Percentiles rank a stretch among this genome's conserved stretches.
Conservation (phyloP, 83 land plant species). For the Thuja plicata region DNA sequence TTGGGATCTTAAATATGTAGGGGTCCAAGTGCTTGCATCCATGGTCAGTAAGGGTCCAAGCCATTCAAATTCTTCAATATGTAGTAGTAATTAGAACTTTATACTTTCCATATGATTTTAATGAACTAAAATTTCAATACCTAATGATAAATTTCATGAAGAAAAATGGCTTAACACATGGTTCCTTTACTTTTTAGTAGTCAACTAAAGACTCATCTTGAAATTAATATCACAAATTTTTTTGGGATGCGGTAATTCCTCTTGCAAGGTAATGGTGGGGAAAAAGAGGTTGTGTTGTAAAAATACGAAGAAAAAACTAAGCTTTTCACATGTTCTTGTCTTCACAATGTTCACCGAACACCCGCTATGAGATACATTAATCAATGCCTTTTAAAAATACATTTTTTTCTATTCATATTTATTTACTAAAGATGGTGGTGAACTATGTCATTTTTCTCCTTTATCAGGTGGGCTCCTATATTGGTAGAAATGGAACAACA, state of each 20-base stretch:
- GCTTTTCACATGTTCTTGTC: conserved; percentile 41
- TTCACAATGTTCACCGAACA: conserved; percentile 39
- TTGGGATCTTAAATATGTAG: too few species aligned
- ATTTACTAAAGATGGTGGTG: background rate
- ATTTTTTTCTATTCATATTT: background rate
- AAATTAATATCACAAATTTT: background rate
- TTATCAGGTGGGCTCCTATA: conserved; percentile 54
- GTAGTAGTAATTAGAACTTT: too few species aligned
- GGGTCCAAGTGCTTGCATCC: conserved; percentile 60
- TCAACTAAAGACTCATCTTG: background rate
- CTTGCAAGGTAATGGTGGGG: conserved; percentile 28
- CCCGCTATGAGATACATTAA: conserved; percentile 18
- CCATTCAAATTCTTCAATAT: background rate
- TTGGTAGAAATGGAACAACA: conserved; percentile 8
- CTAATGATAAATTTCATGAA: background rate
- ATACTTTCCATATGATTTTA: background rate
- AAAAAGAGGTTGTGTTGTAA: conserved; percentile 12
- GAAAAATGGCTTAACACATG: conserved; percentile 15
- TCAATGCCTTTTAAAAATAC: background rate
- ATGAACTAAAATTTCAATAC: conserved; percentile 19
- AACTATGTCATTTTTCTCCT: background rate
- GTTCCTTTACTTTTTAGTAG: background rate
- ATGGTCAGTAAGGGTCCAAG: conserved; percentile 29
- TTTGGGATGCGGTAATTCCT: conserved; percentile 20
- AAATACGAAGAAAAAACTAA: conserved; percentile 38